Base-by-base conservation (phyloP, 805 yeast species). In the Cyberlindnera euphorbiiphila region DNA sequence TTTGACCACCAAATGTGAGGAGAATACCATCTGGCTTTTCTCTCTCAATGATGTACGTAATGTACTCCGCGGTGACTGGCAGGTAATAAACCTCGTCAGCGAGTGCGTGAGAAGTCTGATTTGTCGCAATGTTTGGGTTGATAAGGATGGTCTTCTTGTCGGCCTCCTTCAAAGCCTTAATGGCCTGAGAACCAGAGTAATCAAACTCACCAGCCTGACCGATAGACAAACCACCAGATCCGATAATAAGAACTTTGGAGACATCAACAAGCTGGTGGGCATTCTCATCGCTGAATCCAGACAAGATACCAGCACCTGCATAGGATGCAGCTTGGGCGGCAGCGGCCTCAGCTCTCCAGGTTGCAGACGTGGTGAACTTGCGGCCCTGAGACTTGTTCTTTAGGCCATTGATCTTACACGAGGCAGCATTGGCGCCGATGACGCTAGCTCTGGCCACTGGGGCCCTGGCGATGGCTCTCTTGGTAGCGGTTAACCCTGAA, bases 151-250 rank as follows among this genome's bases (percentile, higher is more conserved):
- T 79, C 56, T 76, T 62, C 61, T 86, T 89, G 64, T 85, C 74
- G 39, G 95, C 94, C 67, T 89, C 98, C 58, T 76, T 85, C 57
- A 89, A 69, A 10, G 98, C 98, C 65, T 89, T 89, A 63, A 89
- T 91, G 35, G 98, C 98, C 68, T 89, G 98, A 17, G 97, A 89
- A 41, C 98, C 96, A 38, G 95, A 83, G 64, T 91, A 91, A 65
- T 91, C 98, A 56, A 91, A 91, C 67, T 91, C 98, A 56, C 98
- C 98, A 36, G 98, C 98, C 67, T 91, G 98, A 43, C 98, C 98
- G 61, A 91, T 91, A 37, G 96, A 85, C 39, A 91, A 71, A 36
- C 98, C 98, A 57, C 98, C 98, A 7, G 98, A 91, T 9, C 98
- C 98, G 58, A 91, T 85, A 37, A 91, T 85, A 40, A 91, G 73